Evolutionary conservation across 2,329 filamentous ascomycete genomes (phyloP), one percentile per base, ranked within the genome.

Genomic region (Phialophora macrospora): DNA sequence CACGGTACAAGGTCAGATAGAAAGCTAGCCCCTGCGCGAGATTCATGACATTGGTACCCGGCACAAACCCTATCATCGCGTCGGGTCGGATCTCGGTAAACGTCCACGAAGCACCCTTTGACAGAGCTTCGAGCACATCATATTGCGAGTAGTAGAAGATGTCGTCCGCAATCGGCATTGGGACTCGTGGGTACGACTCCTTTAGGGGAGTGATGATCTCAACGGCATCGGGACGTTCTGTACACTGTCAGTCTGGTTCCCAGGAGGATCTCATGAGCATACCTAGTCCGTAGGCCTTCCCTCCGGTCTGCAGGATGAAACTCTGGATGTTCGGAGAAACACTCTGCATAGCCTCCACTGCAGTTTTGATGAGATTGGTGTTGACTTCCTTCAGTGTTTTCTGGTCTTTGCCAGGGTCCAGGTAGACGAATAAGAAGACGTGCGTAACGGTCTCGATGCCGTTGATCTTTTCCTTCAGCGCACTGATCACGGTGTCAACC

Each of bases 381-480:
- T 80, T 80, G 62, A 74, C 71, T 70, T 70, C 74, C 63, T 72
- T 65, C 41, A 67, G 63, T 52, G 72, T 71, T 34, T 72, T 66
- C 30, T 71, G 56, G n/a, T 73, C 68, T 59, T 64, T 66, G 57
- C 51, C 63, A 22, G 68, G 65, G 60, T 72, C 61, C 54, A 74
- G 59, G 62, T 68, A 71, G 41, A 28, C 49, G 60, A 59, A 60
- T 55, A 79, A 80, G 68, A 76, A 81, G 2, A 80, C 74, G 64
- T 80, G 78, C 0, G 78, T 77, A 0, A 80, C 75, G 6, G 68
- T 77, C 11, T 76, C 73, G 9, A 80, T 69, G 55, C 75, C 73
- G 12, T 70, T 60, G 5, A 80, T 74, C 52, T 75, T 77, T 28
- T 75, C 71, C 59, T 75, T 76, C 51, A 80, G 72, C 3, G 74